Conservation (phyloP, 768 basidiomycete genomes). For the Leccinum incarnatum region DNA sequence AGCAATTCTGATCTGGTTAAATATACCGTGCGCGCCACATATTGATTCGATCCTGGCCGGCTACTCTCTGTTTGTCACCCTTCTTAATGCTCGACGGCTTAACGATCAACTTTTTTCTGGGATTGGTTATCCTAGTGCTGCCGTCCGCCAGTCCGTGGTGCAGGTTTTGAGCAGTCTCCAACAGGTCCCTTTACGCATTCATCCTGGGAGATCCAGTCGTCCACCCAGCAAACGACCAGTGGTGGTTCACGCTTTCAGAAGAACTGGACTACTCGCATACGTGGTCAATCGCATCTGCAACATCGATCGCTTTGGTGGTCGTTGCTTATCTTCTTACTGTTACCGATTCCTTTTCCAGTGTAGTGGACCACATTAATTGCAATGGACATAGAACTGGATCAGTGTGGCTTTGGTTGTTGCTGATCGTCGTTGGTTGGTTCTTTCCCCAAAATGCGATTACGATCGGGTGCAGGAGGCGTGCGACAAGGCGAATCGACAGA, state of each 20-base stretch:
- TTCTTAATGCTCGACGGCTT: constrained; percentile 45
- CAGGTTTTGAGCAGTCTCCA: constrained; percentile 40
- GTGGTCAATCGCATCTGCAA: constrained; percentile 40
- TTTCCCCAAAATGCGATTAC: constrained; percentile 40
- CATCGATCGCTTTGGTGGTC: constrained; percentile 43
- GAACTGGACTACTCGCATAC: constrained; percentile 38
- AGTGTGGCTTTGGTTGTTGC: constrained; percentile 44
- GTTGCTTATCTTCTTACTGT: constrained; percentile 37
- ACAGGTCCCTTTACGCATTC: constrained; percentile 38
- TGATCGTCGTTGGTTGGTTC: constrained; percentile 41
- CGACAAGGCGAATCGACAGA: constrained; percentile 11
- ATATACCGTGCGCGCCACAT: too few relatives aligned
- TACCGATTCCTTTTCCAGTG: constrained; percentile 13
- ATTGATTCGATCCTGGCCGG: constrained; percentile 32
- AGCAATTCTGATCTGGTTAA: too few relatives aligned
- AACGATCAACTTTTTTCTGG: constrained; percentile 30
- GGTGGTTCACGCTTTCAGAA: constrained; percentile 37
- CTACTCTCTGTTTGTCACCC: constrained; percentile 43
- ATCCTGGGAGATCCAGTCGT: constrained; percentile 26
- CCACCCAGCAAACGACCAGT: constrained; percentile 41
- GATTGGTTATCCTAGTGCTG: constrained; percentile 24
- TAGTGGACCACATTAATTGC: constrained; percentile 23
- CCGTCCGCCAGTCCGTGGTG: constrained; percentile 23
- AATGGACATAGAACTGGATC: constrained; percentile 40
- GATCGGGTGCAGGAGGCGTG: constrained; percentile 25